Conservation (phyloP, 208 protist species). For the Trypanosoma theileri region DNA sequence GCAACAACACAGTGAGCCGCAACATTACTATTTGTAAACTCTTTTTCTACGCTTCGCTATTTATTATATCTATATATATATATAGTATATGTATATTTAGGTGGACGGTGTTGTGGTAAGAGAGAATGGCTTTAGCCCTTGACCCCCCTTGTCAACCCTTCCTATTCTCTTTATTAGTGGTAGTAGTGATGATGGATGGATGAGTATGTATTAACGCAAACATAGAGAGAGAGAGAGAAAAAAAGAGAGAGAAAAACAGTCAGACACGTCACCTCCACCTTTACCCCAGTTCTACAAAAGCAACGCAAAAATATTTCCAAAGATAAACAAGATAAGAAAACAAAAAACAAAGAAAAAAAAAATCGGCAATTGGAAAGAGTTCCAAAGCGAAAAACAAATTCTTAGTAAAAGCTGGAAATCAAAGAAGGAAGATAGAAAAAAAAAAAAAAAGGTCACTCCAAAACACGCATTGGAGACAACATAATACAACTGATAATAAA, state of each 20-base stretch:
- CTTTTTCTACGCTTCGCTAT: neutral
- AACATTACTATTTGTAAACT: slow-evolving; percentile 19
- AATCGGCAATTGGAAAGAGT: no score
- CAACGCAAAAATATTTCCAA: neutral
- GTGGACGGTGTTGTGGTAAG: neutral
- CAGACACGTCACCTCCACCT: neutral
- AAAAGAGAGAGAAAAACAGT: neutral
- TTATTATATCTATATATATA: slow-evolving; percentile 2
- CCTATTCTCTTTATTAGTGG: no score
- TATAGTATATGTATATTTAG: neutral
- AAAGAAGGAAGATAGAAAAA: slow-evolving; percentile 14
- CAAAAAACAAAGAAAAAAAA: no score
- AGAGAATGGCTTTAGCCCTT: no score
- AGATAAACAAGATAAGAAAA: no score
- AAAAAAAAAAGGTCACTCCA: slow-evolving; percentile 6
- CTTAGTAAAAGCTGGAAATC: no score
- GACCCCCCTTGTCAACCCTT: neutral
- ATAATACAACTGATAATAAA: no score
- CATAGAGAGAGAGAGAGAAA: neutral
- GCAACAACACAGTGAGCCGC: slow-evolving; percentile 11
- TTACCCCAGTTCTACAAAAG: neutral
- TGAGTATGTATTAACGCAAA: neutral
- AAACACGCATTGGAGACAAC: no score
- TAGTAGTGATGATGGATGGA: neutral
- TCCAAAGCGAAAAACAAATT: no score